Percentiles rank a stretch among this genome's conserved stretches.
These are phyloP conservation scores for Oryza punctata DNA, from an alignment of 176 grass and related monocot genomes.

Conservation along the genomic window DNA sequence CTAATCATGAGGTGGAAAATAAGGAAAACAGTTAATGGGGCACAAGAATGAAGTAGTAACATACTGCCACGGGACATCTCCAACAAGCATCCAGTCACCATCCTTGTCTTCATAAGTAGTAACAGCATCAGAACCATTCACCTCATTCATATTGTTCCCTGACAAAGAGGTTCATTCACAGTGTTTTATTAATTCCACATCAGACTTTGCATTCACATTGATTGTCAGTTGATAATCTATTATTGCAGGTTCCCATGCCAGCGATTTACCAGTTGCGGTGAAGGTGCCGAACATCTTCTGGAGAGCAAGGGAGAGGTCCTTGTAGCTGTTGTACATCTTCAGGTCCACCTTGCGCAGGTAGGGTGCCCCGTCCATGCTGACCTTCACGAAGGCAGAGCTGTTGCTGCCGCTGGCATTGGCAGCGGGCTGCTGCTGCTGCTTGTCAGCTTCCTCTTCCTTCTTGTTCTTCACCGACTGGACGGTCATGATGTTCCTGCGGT, in stretches of 20 bases:
- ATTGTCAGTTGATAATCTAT: slow-evolving; percentile 5
- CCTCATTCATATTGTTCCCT: slow-evolving; percentile 60
- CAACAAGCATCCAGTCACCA: slow-evolving; percentile 96
- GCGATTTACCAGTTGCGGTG: slow-evolving; percentile 50
- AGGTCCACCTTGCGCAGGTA: slow-evolving; percentile 97
- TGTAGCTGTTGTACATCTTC: slow-evolving; percentile 87
- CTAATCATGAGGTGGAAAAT: slow-evolving; percentile 25
- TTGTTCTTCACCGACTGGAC: slow-evolving; percentile 68
- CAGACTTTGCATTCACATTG: neutral
- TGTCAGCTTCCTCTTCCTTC: slow-evolving; percentile 61
- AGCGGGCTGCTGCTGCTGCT: slow-evolving; percentile 38
- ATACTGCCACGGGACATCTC: slow-evolving; percentile 97
- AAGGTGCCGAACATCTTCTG: slow-evolving; percentile 92
- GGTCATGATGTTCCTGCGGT: slow-evolving; percentile 89
- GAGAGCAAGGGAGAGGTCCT: slow-evolving; percentile 81
- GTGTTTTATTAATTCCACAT: slow-evolving; percentile 10
- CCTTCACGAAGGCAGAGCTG: slow-evolving; percentile 73
- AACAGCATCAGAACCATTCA: slow-evolving; percentile 76
- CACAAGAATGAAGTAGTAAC: slow-evolving; percentile 33
- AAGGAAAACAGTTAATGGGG: slow-evolving; percentile 6
- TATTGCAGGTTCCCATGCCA: slow-evolving; percentile 15
- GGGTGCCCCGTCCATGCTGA: slow-evolving; percentile 95
- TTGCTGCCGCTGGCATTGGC: slow-evolving; percentile 2
- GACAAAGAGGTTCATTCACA: slow-evolving; percentile 9
- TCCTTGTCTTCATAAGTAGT: slow-evolving; percentile 97